These are phyloP conservation scores for Vicia villosa DNA, from an alignment of 306 rosid species.

Conservation along the genomic window DNA sequence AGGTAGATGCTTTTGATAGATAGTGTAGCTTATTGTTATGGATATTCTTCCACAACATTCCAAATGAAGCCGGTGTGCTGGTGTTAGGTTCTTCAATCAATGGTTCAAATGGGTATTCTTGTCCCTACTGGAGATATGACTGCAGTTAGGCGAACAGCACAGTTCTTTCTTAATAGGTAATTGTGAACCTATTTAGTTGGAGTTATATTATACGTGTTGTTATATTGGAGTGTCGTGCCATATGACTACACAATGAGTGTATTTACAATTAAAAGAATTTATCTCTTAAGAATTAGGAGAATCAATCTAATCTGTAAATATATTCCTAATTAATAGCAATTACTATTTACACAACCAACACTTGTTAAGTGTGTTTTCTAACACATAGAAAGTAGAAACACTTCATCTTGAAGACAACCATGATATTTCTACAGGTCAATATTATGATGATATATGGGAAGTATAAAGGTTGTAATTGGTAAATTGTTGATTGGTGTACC, in stretches of 20 bases:
- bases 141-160: conserved; percentile 94
- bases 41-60: conserved; percentile 11
- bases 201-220: conserved; percentile 4
- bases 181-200: conserved; percentile 33
- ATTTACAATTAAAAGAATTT: background rate
- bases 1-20: conserved; percentile 59
- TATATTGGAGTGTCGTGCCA: background rate
- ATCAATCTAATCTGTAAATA: background rate
- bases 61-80: conserved; percentile 38
- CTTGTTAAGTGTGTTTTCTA: background rate
- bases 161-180: conserved; percentile 91
- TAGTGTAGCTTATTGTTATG: conserved; percentile 26
- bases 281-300: background rate
- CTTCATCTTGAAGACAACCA: no score
- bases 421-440: conserved; percentile 25
- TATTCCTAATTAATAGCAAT: background rate
- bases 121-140: conserved; percentile 99
- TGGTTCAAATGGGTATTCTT: conserved; percentile 99
- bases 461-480: background rate
- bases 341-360: background rate
- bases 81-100: conserved; percentile 91
- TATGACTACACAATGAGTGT: background rate
- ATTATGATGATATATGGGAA: conserved; percentile 16
- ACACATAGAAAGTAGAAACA: no score
- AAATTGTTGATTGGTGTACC: conserved; percentile 28